Conservation (phyloP, 2,329 filamentous ascomycete genomes). For the Sclerotinia borealis region DNA sequence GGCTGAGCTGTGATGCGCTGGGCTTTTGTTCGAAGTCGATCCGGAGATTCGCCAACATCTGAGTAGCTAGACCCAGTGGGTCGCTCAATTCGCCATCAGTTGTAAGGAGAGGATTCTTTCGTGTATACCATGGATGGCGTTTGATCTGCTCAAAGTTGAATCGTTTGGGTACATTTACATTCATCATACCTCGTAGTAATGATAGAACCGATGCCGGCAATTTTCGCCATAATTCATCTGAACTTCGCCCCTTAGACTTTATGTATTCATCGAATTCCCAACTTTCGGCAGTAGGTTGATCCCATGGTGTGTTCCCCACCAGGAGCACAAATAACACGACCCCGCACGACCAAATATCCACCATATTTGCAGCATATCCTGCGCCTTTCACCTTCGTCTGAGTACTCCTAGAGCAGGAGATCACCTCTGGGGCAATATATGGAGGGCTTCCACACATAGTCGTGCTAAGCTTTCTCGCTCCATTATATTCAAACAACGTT, state of each 20-base stretch:
- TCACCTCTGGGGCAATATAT: constrained; percentile 93
- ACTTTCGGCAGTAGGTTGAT: constrained; percentile 77
- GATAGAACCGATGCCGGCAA: constrained; percentile 71
- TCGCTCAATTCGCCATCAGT: constrained; percentile 69
- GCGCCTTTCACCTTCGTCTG: constrained; percentile 43
- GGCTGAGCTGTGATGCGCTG: constrained; percentile 33
- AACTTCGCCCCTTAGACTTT: constrained; percentile 69
- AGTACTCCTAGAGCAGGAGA: constrained; percentile 43
- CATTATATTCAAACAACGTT: constrained; percentile 86
- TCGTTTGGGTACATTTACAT: constrained; percentile 63
- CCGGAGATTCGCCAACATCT: constrained; percentile 85
- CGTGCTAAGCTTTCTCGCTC: constrained; percentile 71
- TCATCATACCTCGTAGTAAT: constrained; percentile 89
- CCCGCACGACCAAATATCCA: constrained; percentile 95
- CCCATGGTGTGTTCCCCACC: constrained; percentile 96
- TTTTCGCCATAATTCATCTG: constrained; percentile 78
- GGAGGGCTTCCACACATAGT: constrained; percentile 94
- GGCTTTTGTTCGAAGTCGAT: constrained; percentile 78
- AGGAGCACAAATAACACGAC: constrained; percentile 96
- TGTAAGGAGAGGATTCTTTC: constrained; percentile 70
- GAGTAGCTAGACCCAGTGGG: constrained; percentile 79
- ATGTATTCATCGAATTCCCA: constrained; percentile 91
- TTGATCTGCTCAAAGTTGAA: constrained; percentile 85
- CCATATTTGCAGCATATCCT: constrained; percentile 72
- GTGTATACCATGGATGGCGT: constrained; percentile 91